Evolutionary conservation across 2,329 filamentous ascomycete genomes (phyloP).

Genomic region (Venturia pyrina): DNA sequence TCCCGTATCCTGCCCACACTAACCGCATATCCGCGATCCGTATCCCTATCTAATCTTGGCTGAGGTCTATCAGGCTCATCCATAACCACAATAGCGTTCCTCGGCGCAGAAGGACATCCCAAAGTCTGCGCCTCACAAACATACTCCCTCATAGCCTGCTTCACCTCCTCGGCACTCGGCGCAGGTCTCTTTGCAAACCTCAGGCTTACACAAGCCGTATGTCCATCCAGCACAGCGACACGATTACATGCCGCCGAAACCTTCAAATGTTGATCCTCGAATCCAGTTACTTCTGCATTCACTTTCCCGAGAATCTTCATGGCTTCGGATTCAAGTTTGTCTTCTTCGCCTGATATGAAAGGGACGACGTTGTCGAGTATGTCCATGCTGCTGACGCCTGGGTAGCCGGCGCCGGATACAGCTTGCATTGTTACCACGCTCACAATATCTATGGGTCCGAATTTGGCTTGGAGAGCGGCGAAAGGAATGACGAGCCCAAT

Average conservation of each 20-base stretch:
- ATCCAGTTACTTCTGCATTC: slow-evolving; percentile 60
- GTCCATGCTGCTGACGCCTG: slow-evolving; percentile 87
- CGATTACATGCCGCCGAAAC: slow-evolving; percentile 87
- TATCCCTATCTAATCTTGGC: slow-evolving; percentile 78
- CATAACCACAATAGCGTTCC: slow-evolving; percentile 74
- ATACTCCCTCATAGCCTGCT: slow-evolving; percentile 70
- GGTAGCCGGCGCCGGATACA: slow-evolving; percentile 84
- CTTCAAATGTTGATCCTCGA: slow-evolving; percentile 66
- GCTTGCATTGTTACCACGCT: slow-evolving; percentile 93
- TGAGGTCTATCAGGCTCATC: slow-evolving; percentile 86
- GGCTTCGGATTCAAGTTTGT: slow-evolving; percentile 90
- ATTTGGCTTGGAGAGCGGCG: slow-evolving; percentile 75
- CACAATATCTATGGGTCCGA: slow-evolving; percentile 67
- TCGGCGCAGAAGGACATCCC: slow-evolving; percentile 78
- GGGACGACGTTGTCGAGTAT: slow-evolving; percentile 94
- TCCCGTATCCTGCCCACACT: slow-evolving; percentile 80
- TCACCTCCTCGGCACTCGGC: slow-evolving; percentile 66
- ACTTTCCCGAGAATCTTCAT: slow-evolving; percentile 83
- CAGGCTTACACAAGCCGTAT: slow-evolving; percentile 88
- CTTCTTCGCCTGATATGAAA: slow-evolving; percentile 86
- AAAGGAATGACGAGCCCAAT: slow-evolving; percentile 94
- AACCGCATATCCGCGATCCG: slow-evolving; percentile 78
- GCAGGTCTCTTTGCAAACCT: slow-evolving; percentile 66
- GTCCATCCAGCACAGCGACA: slow-evolving; percentile 89
- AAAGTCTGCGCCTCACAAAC: slow-evolving; percentile 71